phyloP scores from a whole-genome alignment of 2,329 filamentous ascomycete species.

The Ceratocystiopsis minuta region DNA sequence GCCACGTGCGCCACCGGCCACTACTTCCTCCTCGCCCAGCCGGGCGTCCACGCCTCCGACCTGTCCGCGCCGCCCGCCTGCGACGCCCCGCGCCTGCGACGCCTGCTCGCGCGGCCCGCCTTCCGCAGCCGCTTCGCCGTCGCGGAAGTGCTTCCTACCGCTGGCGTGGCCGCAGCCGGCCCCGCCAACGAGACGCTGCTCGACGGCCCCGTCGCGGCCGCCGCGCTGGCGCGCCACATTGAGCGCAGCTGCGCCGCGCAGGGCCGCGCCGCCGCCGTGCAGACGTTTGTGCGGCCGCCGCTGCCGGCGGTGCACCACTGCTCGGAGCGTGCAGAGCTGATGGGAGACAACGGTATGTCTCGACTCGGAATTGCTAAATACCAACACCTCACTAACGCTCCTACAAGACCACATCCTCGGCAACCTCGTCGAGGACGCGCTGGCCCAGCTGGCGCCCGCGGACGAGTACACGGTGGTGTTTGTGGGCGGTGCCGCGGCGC shows the following conservation, averaged over 20 bases:
- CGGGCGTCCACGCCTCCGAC: conserved; percentile 53
- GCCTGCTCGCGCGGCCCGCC: conserved; percentile 18
- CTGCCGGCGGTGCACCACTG: conserved; percentile 18
- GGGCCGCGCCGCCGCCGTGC: conserved; percentile 19
- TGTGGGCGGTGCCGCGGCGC: conserved; percentile 31
- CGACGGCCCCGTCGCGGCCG: not conserved
- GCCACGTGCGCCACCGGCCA: conserved; percentile 51
- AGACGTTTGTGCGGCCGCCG: conserved; percentile 23
- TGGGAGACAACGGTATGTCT: conserved; percentile 28
- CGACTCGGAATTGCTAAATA: not conserved
- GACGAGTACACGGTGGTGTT: conserved; percentile 59
- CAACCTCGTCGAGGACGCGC: conserved; percentile 23
- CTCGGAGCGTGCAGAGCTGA: conserved; percentile 27
- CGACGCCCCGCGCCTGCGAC: conserved; percentile 36
- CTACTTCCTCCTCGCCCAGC: conserved; percentile 65
- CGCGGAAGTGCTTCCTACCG: conserved; percentile 31
- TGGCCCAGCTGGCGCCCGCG: conserved; percentile 1
- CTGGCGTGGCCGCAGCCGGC: too few relatives aligned
- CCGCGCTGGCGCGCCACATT: conserved; percentile 26
- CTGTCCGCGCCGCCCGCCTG: conserved; percentile 32
- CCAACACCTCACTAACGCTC: too few relatives aligned
- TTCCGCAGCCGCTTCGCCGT: conserved; percentile 27
- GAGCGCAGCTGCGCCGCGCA: conserved; percentile 25
- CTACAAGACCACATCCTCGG: conserved; percentile 35
- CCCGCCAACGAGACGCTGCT: conserved; percentile 18